These are phyloP conservation scores for Astragalus glycyphyllos DNA, from an alignment of 306 rosid species.

Conservation along the genomic window DNA sequence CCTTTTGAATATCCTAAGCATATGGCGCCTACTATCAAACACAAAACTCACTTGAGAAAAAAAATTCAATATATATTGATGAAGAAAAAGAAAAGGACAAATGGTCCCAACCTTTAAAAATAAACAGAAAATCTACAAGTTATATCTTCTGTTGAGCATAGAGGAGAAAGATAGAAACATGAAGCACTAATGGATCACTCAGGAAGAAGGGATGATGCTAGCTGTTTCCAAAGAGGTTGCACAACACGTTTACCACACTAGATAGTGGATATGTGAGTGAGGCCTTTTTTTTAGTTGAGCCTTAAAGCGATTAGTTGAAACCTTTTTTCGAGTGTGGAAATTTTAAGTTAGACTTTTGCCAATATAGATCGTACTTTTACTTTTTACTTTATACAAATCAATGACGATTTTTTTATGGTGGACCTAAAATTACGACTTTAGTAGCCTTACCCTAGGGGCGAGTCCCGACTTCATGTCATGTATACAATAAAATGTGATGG, in stretches of 20 bases:
- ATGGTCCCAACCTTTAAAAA: constrained; percentile 6
- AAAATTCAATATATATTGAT: background rate
- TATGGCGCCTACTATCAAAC: constrained; percentile 33
- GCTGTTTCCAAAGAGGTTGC: constrained; percentile 37
- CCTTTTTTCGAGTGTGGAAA: no score
- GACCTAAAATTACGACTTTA: background rate
- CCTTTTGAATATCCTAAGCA: constrained; percentile 26
- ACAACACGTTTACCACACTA: constrained; percentile 39
- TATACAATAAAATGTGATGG: background rate
- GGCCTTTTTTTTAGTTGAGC: no score
- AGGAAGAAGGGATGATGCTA: constrained; percentile 28
- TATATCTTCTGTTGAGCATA: constrained; percentile 21
- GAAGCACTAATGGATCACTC: constrained; percentile 6
- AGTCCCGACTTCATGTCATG: background rate
- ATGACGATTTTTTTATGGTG: no score
- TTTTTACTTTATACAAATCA: no score
- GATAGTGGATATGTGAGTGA: constrained; percentile 4
- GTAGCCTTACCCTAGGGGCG: no score
- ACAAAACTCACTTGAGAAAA: constrained; percentile 11
- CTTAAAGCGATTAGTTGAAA: no score
- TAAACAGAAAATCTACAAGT: constrained; percentile 9
- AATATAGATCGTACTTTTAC: no score
- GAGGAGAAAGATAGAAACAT: constrained; percentile 23
- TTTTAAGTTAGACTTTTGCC: no score
- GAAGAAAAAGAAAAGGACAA: background rate